Evolutionary conservation across 768 basidiomycete genomes (phyloP).

Genomic region (Lentinula detonsa): DNA sequence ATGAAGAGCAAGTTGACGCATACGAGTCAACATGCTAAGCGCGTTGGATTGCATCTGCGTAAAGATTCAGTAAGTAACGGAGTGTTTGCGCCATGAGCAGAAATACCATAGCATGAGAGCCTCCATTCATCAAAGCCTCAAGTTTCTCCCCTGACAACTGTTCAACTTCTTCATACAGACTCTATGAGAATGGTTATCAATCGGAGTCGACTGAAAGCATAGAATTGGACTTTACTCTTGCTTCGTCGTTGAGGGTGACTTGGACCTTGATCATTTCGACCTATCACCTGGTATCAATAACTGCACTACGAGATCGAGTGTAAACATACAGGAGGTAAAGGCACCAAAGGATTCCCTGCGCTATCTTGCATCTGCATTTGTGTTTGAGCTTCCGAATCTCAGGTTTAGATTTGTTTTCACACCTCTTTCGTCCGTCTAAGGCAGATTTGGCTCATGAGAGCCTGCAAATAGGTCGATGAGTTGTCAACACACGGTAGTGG

Average conservation of each 20-base stretch:
- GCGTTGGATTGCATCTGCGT: constrained; percentile 61
- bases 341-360: constrained; percentile 64
- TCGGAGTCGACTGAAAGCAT: neutral
- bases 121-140: constrained; percentile 43
- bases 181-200: constrained; percentile 23
- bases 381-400: neutral
- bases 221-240: constrained; percentile 38
- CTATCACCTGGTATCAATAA: constrained; percentile 22
- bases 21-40: constrained; percentile 72
- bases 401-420: neutral
- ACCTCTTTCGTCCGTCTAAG: constrained; percentile 83
- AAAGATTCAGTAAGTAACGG: neutral
- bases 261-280: constrained; percentile 76
- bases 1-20: constrained; percentile 79
- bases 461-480: constrained; percentile 21
- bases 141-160: constrained; percentile 56
- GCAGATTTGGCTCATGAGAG: constrained; percentile 72
- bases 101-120: constrained; percentile 36
- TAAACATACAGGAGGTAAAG: constrained; percentile 58
- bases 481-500: neutral
- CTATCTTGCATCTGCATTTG: constrained; percentile 72
- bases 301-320: neutral
- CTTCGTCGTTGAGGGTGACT: constrained; percentile 58
- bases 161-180: constrained; percentile 68
- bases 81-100: neutral